Evolutionary conservation across 305 asterid genomes (phyloP).

Genomic region (Ilex paraguariensis): DNA sequence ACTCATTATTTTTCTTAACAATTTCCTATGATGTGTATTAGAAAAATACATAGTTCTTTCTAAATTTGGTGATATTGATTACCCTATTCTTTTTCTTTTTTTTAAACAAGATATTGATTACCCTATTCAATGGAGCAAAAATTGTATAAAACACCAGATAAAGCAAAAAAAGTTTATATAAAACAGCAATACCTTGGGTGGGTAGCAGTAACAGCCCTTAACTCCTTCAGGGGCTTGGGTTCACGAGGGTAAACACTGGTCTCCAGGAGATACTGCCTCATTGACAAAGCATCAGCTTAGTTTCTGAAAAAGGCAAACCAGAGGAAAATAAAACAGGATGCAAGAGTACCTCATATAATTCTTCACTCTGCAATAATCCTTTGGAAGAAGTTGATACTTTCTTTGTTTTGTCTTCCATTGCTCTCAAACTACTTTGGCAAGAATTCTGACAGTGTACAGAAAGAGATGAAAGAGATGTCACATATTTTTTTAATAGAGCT

Average conservation of each 20-base stretch:
- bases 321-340: neutral
- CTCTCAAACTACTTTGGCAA: conserved; percentile 5
- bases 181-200: conserved; percentile 21
- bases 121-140: neutral
- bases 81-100: neutral
- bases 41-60: neutral
- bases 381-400: conserved; percentile 1
- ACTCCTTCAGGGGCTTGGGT: conserved; percentile 39
- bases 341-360: conserved; percentile 24
- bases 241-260: conserved; percentile 37
- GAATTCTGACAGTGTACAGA: too few species aligned
- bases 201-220: conserved; percentile 34
- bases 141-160: neutral
- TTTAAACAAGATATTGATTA: neutral
- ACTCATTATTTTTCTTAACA: too few species aligned
- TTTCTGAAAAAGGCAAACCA: neutral
- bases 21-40: too few species aligned
- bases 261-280: conserved; percentile 28
- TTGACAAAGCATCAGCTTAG: neutral
- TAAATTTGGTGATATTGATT: neutral
- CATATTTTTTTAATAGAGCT: too few species aligned
- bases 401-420: conserved; percentile 8
- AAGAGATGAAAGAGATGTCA: too few species aligned
- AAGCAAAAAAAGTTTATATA: neutral
- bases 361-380: conserved; percentile 28